Evolutionary conservation across 2,329 filamentous ascomycete genomes (phyloP).

Genomic region (Ophiostoma tasmaniense): DNA sequence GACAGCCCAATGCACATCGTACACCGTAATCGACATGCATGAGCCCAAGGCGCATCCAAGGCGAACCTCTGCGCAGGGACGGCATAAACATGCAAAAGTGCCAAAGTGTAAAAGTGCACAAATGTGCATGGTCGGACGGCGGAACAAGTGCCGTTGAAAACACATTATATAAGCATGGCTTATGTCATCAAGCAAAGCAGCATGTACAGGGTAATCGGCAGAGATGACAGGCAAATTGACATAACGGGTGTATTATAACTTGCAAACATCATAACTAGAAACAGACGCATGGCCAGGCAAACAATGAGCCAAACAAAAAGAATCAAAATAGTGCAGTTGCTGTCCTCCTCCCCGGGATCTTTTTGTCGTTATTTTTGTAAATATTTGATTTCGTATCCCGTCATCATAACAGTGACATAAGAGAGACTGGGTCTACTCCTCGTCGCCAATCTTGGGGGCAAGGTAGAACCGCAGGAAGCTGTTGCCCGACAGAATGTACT

Average conservation of each 20-base stretch:
- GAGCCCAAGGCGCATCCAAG: neutral
- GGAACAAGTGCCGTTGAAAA: neutral
- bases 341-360: neutral
- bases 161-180: neutral
- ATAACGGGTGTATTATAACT: neutral
- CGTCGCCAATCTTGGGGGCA: slow-evolving; percentile 63
- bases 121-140: neutral
- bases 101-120: too few relatives aligned
- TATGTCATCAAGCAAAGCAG: neutral
- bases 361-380: neutral
- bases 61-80: neutral
- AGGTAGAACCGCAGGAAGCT: slow-evolving; percentile 96
- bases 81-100: neutral
- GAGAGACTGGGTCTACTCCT: slow-evolving; percentile 26
- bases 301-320: neutral
- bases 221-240: too few relatives aligned
- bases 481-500: slow-evolving; percentile 73
- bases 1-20: neutral
- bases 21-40: neutral
- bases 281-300: neutral
- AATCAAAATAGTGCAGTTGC: slow-evolving; percentile 2
- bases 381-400: neutral
- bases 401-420: neutral
- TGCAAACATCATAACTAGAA: neutral
- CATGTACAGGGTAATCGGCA: neutral